Evolutionary conservation across 2,329 filamentous ascomycete species (phyloP), one percentile per base, ranked within the genome.

Genomic region (Paracamarosporium sp.): DNA sequence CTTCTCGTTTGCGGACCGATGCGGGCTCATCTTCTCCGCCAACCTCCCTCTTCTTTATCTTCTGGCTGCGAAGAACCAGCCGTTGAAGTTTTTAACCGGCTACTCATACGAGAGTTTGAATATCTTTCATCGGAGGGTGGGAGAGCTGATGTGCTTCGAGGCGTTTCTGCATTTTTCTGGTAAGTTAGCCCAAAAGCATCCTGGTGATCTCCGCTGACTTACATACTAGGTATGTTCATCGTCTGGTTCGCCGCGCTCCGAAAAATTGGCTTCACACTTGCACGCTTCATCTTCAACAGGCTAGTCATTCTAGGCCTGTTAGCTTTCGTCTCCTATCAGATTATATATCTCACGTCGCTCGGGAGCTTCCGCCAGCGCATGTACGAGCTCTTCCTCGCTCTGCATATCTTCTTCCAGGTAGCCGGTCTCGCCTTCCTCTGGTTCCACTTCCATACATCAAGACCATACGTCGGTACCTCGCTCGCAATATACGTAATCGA

Each of bases 51-150:
- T 83, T 36, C 78, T 90, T 3, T 90, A 90, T 69, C 76, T 90
- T 4, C 78, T 90, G 3, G 83, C 85, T 1, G 87, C 88, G 30
- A 90, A 90, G 71, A 90, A 87, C 57, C 87, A 89, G 60, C 88
- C 87, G 0, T 68, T 90, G 31, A 84, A 84, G 56, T 64, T 80
- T 1, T 75, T 90, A 17, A 89, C 87, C 0, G 86, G 87, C 4
- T 82, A 83, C 60, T 89, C 86, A 0, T 90, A 90, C 66, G 87
- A 90, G 71, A 82, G 84, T 5, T 77, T 90, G 40, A 89, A 90
- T 68, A 83, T 90, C 44, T 82, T 89, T 54, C 87, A 90, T 68
- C 84, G 87, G 33, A 81, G 87, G 4, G 79, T 89, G 1, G 87
- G 87, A 24, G 86, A 89, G 69, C 70, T 85, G 27, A 80, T 89